phyloP scores from a whole-genome alignment of 2,329 filamentous ascomycete genomes.

The Rachicladosporium sp. region DNA sequence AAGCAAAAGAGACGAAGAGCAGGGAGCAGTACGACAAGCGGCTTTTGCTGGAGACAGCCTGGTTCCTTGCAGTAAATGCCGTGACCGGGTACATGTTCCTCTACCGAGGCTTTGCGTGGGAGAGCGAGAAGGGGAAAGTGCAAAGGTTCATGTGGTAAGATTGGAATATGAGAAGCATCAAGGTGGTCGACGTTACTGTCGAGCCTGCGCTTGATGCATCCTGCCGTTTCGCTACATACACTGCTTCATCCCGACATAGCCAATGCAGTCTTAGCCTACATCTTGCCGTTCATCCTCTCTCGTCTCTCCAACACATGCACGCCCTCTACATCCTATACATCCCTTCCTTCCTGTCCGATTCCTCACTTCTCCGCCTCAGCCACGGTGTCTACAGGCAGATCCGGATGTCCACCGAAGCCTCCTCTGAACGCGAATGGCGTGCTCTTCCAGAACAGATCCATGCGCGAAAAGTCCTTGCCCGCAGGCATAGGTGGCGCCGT shows the following conservation, averaged over 20 bases:
- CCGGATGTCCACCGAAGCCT: slow-evolving; percentile 4
- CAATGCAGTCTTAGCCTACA: no score
- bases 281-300: no score
- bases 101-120: slow-evolving; percentile 55
- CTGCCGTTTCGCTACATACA: no score
- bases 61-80: slow-evolving; percentile 55
- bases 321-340: no score
- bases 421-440: slow-evolving; percentile 8
- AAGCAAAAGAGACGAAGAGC: slow-evolving; percentile 1
- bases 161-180: background rate
- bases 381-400: background rate
- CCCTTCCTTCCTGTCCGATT: background rate
- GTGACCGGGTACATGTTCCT: slow-evolving; percentile 62
- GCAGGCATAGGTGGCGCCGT: background rate
- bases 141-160: slow-evolving; percentile 77
- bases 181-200: no score
- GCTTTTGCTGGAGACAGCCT: slow-evolving; percentile 52
- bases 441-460: slow-evolving; percentile 10
- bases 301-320: no score
- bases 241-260: no score
- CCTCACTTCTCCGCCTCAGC: background rate
- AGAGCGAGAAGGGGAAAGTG: slow-evolving; percentile 42
- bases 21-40: slow-evolving; percentile 26
- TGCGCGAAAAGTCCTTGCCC: slow-evolving; percentile 4
- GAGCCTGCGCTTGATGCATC: no score